Conservation (phyloP, 768 basidiomycete species). For the Stropharia rugosoannulata region DNA sequence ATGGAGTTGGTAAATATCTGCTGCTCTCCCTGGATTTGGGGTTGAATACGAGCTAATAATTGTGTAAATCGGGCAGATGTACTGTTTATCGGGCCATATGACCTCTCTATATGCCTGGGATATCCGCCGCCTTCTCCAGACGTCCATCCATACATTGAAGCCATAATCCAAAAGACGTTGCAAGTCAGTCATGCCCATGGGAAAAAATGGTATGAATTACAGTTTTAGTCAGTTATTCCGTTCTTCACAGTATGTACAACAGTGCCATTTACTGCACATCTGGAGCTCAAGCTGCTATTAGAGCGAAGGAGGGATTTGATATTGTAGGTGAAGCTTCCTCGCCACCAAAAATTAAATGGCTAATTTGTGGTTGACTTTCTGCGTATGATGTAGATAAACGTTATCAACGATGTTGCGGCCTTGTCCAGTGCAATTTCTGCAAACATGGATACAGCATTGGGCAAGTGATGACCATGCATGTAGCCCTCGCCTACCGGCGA, state of each 20-base stretch:
- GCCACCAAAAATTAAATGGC: neutral
- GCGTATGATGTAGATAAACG: conserved; percentile 41
- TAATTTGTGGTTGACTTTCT: neutral
- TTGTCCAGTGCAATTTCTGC: conserved; percentile 34
- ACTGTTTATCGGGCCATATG: conserved; percentile 67
- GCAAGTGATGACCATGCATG: neutral
- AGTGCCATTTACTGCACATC: conserved; percentile 28
- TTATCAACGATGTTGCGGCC: conserved; percentile 42
- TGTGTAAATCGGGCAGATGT: conserved; percentile 29
- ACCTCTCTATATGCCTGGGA: conserved; percentile 63
- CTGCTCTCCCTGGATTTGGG: neutral
- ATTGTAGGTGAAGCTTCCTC: conserved; percentile 18
- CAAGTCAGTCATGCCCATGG: conserved; percentile 46
- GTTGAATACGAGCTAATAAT: conserved; percentile 18
- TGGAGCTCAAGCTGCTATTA: conserved; percentile 23
- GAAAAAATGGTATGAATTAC: conserved; percentile 58
- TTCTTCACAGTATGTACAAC: neutral
- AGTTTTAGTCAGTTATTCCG: neutral
- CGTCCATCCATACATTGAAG: conserved; percentile 63
- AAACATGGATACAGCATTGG: conserved; percentile 22
- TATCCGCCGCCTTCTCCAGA: conserved; percentile 62
- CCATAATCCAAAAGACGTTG: conserved; percentile 54
- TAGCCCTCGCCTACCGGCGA: too few relatives aligned
- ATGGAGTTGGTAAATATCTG: conserved; percentile 53
- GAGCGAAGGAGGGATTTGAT: conserved; percentile 27